Evolutionary conservation across 2,329 filamentous ascomycete genomes (phyloP), one percentile per base, ranked within the genome.

Genomic region (Lomentospora prolificans): DNA sequence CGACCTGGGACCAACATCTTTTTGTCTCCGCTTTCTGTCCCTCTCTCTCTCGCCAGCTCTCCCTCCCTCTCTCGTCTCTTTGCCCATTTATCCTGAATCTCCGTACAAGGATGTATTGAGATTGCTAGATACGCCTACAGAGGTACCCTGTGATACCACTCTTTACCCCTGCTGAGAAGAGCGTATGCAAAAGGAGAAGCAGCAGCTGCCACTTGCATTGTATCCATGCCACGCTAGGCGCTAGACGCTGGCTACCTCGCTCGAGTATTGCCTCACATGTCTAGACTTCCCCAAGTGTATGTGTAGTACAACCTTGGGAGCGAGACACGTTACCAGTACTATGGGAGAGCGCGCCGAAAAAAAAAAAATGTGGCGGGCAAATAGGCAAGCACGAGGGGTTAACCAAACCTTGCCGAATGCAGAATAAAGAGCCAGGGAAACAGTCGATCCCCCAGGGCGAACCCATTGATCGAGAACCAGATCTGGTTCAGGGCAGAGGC

Each of bases 1-100:
- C 9, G 39, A 55, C 53, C 53, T 27, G 53, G 53, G 41, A 55
- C 31, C n/a, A n/a, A n/a, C n/a, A 33, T 51, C 53, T 41, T 58
- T 51, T 51, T 27, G 14, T 17, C 27, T 19, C 4, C 4, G 14
- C n/a, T 8, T 51, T 14, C 24, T 31, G 14, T 27, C 4, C 4
- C 39, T 25, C 24, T 22, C 19, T 9, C 4, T 48, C 24, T 22
- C 24, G 17, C 17, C n/a, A 6, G 4, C 9, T 22, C 24, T 3
- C 7, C 14, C 57, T 50, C 24, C 24, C 4, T 14, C 12, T 25
- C 4, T 48, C 10, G 17, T 48, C 12, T 48, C 44, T 48, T 19
- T 48, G 5, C 2, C 19, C 19, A 19, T 25, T 2, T 12, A 12
- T 48, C 10, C 44, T n/a, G n/a, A n/a, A n/a, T n/a, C n/a, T n/a